Base-by-base conservation (phyloP, 208 protist species). In the Porcisia deanei region DNA sequence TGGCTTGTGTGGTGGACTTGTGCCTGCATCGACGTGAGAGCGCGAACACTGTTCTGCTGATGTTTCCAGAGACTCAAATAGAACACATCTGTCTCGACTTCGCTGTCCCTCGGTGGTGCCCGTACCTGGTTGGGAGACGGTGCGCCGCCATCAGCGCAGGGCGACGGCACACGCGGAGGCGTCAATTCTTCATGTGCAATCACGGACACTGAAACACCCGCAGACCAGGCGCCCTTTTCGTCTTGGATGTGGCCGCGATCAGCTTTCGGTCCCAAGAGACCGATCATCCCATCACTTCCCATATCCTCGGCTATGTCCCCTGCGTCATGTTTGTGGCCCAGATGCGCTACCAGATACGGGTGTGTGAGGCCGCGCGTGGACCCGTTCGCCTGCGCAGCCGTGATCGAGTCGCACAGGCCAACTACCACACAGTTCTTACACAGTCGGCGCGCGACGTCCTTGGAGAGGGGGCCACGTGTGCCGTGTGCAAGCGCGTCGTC, bases 171-270 rank as follows among this genome's bases (percentile, higher is more conserved):
- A 7, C 45, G 37, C 39, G 10, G 39, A 14, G 68, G 14, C 34
- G n/a, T 57, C 18, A 49, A 20, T 10, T 34, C 30, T 49, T 70
- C 41, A 37, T 71, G 78, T 5, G 78, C 78, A 25, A 82, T 54
- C 30, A 82, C 78, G 0, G 78, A 70, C 45, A 82, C 73, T 1
- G 78, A 82, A 2, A 82, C 78, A 30, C 78, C 78, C 30, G 73
- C 72, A 0, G 78, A 77, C 66, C 65, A 64, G 45, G 8, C 16
- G 53, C 54, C 12, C 18, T 34, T 25, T 20, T 22, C 67, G 41
- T 37, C 67, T 30, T 22, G n/a, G 30, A 39, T 58, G 41, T 34
- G 16, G 20, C 45, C 39, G n/a, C 43, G 10, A 20, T 52, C 6
- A n/a, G 43, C 18, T n/a, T 22, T 9, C n/a, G 39, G n/a, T 47